These are phyloP conservation scores for Cytospora piceicola DNA, from an alignment of 2,329 filamentous ascomycete species.

Conservation along the genomic window DNA sequence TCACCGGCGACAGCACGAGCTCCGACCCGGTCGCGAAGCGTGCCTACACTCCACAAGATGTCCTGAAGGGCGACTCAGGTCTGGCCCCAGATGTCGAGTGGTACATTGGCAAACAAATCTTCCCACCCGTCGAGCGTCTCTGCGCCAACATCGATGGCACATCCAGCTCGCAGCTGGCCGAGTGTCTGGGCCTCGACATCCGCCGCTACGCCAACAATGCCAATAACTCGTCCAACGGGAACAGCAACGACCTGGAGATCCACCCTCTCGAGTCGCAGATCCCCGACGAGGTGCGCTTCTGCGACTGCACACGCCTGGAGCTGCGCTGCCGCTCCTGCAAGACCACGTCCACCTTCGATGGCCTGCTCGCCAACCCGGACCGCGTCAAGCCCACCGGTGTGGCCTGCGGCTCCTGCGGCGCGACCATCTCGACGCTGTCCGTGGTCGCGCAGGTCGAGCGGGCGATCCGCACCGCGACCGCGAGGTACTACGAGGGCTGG, in stretches of 20 bases:
- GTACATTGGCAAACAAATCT: slow-evolving; percentile 97
- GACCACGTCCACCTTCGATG: slow-evolving; percentile 72
- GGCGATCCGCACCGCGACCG: slow-evolving; percentile 76
- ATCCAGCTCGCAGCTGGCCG: slow-evolving; percentile 84
- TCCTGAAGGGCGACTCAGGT: slow-evolving; percentile 74
- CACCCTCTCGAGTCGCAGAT: slow-evolving; percentile 94
- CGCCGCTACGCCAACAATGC: slow-evolving; percentile 69
- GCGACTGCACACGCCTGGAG: slow-evolving; percentile 74
- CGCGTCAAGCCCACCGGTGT: slow-evolving; percentile 75
- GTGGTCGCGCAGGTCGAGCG: slow-evolving; percentile 86
- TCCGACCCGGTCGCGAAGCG: slow-evolving; percentile 81
- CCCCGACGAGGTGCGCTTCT: slow-evolving; percentile 87
- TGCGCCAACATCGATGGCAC: slow-evolving; percentile 95
- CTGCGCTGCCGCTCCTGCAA: slow-evolving; percentile 85
- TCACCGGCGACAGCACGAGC: slow-evolving; percentile 72
- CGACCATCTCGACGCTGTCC: slow-evolving; percentile 68
- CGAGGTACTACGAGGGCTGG: slow-evolving; percentile 91
- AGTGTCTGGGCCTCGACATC: slow-evolving; percentile 90
- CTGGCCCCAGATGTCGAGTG: slow-evolving; percentile 93
- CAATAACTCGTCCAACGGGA: slow-evolving; percentile 54
- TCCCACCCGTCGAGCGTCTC: slow-evolving; percentile 95
- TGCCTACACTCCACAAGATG: slow-evolving; percentile 83
- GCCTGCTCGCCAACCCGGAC: slow-evolving; percentile 63
- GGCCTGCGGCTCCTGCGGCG: slow-evolving; percentile 70
- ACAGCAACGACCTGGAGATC: slow-evolving; percentile 69